Percentiles rank a stretch among this genome's conserved stretches.
Conservation (phyloP, 306 rosid genomes). For the Cicer pinnatifidum region DNA sequence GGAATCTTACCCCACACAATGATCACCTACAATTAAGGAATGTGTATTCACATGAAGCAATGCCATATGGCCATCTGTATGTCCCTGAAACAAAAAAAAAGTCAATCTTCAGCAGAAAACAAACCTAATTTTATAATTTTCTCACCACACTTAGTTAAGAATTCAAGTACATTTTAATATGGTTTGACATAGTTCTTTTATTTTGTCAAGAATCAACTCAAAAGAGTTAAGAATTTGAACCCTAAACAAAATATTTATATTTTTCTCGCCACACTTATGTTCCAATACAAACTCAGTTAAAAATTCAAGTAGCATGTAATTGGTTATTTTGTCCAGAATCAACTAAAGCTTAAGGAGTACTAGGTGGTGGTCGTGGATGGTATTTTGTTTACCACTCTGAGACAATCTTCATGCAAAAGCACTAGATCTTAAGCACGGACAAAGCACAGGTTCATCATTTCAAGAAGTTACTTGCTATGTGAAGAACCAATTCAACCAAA, state of each 20-base stretch:
- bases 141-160: conserved; percentile 36
- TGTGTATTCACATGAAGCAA: conserved; percentile 71
- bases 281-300: conserved; percentile 21
- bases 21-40: conserved; percentile 88
- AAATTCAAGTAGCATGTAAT: conserved; percentile 33
- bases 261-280: conserved; percentile 15
- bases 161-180: conserved; percentile 34
- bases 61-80: conserved; percentile 93
- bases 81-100: conserved; percentile 63
- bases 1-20: conserved; percentile 86
- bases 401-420: conserved; percentile 31
- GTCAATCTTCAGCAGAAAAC: conserved; percentile 39
- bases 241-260: conserved; percentile 30
- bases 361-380: conserved; percentile 1
- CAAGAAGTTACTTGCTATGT: conserved; percentile 16
- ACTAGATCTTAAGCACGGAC: conserved; percentile 28
- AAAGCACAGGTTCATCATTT: conserved; percentile 31
- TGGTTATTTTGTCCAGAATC: conserved; percentile 4
- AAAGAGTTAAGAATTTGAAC: background rate
- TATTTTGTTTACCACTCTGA: conserved; percentile 18
- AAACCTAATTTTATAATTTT: conserved; percentile 20
- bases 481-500: conserved; percentile 21
- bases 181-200: background rate
- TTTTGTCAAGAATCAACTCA: conserved; percentile 21
- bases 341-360: conserved; percentile 27